phyloP scores from a whole-genome alignment of 2,329 filamentous ascomycete species.

The Alternaria tenuissima region DNA sequence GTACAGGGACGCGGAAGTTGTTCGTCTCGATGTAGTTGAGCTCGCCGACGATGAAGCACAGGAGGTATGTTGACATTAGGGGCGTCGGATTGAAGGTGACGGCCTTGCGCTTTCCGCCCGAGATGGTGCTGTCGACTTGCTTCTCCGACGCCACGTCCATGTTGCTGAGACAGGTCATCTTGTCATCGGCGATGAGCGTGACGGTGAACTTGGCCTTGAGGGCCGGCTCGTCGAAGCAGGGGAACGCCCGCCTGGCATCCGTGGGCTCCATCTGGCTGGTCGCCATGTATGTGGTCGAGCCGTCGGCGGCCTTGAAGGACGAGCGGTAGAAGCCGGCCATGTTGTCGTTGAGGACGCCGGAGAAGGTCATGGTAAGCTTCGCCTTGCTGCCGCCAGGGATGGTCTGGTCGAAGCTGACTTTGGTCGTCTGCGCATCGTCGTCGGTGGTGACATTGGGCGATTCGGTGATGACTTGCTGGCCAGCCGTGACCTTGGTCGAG shows the following conservation, averaged over 20 bases:
- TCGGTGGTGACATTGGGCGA: constrained; percentile 75
- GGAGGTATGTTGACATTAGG: constrained; percentile 93
- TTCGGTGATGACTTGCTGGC: constrained; percentile 66
- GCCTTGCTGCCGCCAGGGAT: constrained; percentile 80
- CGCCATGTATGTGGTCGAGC: constrained; percentile 81
- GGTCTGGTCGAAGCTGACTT: constrained; percentile 76
- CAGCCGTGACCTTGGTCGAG: constrained; percentile 71
- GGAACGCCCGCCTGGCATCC: constrained; percentile 90
- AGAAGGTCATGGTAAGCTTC: constrained; percentile 79
- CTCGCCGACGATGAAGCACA: constrained; percentile 93
- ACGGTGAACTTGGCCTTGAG: constrained; percentile 93
- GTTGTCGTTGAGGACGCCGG: constrained; percentile 84
- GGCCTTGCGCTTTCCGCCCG: constrained; percentile 75
- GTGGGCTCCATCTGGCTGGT: constrained; percentile 97
- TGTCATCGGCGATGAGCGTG: constrained; percentile 88
- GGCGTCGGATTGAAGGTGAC: constrained; percentile 93
- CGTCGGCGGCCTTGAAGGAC: constrained; percentile 85
- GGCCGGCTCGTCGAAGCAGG: constrained; percentile 95
- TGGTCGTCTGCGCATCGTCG: constrained; percentile 81
- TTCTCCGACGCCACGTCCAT: constrained; percentile 90
- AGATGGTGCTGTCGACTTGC: constrained; percentile 71
- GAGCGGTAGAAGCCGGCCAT: constrained; percentile 98
- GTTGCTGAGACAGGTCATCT: constrained; percentile 91
- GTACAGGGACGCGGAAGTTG: constrained; percentile 87
- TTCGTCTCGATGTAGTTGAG: constrained; percentile 94